Conservation (phyloP, 2,329 filamentous ascomycete species). For the Phoma herbarum region DNA sequence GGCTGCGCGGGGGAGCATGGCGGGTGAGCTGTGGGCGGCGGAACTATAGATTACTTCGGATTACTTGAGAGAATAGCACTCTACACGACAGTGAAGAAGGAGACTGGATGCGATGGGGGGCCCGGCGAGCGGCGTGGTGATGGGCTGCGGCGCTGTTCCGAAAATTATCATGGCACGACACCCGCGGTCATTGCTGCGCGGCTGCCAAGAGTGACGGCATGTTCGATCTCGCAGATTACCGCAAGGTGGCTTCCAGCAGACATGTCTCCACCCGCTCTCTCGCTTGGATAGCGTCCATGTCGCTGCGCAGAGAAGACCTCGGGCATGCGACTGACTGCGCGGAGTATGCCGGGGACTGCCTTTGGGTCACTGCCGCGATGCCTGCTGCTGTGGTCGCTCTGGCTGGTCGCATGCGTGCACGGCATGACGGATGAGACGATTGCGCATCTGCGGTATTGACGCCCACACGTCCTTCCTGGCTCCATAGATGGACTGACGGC, state of each 20-base stretch:
- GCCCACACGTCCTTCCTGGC: not conserved
- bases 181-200: not conserved
- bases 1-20: conserved; percentile 50
- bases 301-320: conserved; percentile 36
- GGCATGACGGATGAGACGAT: conserved; percentile 58
- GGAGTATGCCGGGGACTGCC: conserved; percentile 26
- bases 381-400: conserved; percentile 40
- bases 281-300: conserved; percentile 38
- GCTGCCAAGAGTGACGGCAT: not conserved
- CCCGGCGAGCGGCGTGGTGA: conserved; percentile 1
- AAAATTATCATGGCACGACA: conserved; percentile 8
- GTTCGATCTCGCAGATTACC: not conserved
- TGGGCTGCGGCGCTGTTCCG: not conserved
- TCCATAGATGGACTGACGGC: not conserved
- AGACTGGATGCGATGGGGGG: not conserved
- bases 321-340: conserved; percentile 50
- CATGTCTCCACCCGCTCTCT: conserved; percentile 1
- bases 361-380: conserved; percentile 33
- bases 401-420: conserved; percentile 45
- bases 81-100: not conserved
- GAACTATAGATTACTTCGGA: not conserved
- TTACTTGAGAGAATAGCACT: not conserved
- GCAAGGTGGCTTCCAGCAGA: conserved; percentile 12
- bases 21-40: not conserved
- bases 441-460: conserved; percentile 47